Evolutionary conservation across 257 asterid genomes (phyloP).

Genomic region (Nyctanthes arbortristis): DNA sequence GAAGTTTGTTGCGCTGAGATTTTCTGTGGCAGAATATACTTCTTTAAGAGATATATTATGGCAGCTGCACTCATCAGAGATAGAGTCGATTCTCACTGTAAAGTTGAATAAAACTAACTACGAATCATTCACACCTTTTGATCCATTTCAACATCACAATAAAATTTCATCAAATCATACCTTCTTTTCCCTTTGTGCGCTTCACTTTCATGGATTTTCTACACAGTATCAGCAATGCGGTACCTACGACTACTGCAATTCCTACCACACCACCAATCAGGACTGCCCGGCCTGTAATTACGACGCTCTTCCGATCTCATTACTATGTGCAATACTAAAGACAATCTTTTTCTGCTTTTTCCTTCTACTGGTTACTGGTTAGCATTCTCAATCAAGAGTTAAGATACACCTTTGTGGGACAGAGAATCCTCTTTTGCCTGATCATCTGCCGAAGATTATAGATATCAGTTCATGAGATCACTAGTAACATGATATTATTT

Average conservation of each 20-base stretch:
- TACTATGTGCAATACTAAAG: background rate
- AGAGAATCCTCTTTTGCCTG: slow-evolving; percentile 27
- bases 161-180: slow-evolving; percentile 26
- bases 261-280: slow-evolving; percentile 44
- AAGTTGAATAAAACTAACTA: slow-evolving; percentile 2
- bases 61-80: slow-evolving; percentile 36
- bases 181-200: slow-evolving; percentile 29
- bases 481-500: too few relatives aligned
- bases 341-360: background rate
- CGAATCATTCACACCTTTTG: background rate
- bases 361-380: background rate
- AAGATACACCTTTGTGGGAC: slow-evolving; percentile 33
- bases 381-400: background rate
- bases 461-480: background rate
- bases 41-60: slow-evolving; percentile 44
- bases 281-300: slow-evolving; percentile 45
- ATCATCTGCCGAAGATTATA: slow-evolving; percentile 30
- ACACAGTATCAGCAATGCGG: slow-evolving; percentile 27
- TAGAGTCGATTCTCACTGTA: slow-evolving; percentile 32
- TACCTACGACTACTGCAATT: slow-evolving; percentile 22
- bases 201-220: slow-evolving; percentile 30
- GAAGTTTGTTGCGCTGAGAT: slow-evolving; percentile 61
- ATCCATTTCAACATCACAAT: background rate
- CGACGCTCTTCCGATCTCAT: background rate
- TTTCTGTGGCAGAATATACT: slow-evolving; percentile 55